These are phyloP conservation scores for Tubosaeta brunneosetosa DNA, from an alignment of 768 basidiomycete species.

Conservation along the genomic window DNA sequence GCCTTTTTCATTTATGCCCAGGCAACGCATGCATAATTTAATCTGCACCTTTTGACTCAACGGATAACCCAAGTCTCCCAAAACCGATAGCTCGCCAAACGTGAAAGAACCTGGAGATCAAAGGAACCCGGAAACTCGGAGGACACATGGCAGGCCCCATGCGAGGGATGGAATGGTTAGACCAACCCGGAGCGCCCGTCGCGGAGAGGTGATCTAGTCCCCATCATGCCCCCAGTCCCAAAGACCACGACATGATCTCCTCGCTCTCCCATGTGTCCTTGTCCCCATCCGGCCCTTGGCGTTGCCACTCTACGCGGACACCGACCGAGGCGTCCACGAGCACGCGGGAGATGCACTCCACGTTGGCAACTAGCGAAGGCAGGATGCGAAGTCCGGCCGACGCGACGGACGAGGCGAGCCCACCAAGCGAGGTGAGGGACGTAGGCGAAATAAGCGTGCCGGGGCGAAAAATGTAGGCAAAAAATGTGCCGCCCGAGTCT, in stretches of 20 bases:
- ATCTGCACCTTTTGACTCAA: too few relatives aligned
- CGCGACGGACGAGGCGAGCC: slow-evolving; percentile 15
- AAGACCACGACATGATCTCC: slow-evolving; percentile 23
- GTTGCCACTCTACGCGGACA: slow-evolving; percentile 25
- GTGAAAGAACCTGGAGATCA: too few relatives aligned
- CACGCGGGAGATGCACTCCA: slow-evolving; percentile 18
- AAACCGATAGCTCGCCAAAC: too few relatives aligned
- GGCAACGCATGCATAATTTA: too few relatives aligned
- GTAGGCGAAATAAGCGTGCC: slow-evolving; percentile 13
- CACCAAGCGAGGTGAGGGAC: slow-evolving; percentile 12
- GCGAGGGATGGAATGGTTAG: too few relatives aligned
- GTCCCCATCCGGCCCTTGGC: slow-evolving; percentile 6
- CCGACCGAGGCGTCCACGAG: slow-evolving; percentile 27
- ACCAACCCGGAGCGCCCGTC: too few relatives aligned
- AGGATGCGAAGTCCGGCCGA: slow-evolving; percentile 17
- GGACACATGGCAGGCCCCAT: too few relatives aligned
- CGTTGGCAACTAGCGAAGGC: slow-evolving; percentile 20
- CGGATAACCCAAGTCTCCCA: too few relatives aligned
- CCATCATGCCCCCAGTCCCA: slow-evolving; percentile 17
- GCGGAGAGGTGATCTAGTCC: too few relatives aligned
- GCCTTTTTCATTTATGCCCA: too few relatives aligned
- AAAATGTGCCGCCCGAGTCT: slow-evolving; percentile 9
- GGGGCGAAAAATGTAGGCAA: slow-evolving; percentile 20
- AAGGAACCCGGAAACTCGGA: too few relatives aligned
- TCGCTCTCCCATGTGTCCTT: slow-evolving; percentile 28